phyloP scores from a whole-genome alignment of 164 flowering plant species.

The Malania oleifera region DNA sequence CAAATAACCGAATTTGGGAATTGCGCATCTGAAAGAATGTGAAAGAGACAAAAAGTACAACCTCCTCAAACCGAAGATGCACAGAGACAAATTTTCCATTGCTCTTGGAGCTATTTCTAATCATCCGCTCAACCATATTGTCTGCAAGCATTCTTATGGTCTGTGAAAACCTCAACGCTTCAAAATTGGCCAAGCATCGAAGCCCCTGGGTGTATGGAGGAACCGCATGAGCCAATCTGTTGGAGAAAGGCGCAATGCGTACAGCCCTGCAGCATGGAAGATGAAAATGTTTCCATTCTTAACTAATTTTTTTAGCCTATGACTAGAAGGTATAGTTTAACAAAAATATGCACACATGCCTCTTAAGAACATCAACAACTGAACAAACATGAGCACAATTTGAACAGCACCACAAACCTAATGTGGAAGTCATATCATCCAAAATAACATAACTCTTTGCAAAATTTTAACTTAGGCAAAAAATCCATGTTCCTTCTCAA shows the following conservation, averaged over 20 bases:
- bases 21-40: neutral
- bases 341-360: too few relatives aligned
- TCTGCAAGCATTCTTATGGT: constrained; percentile 75
- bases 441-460: too few relatives aligned
- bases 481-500: too few relatives aligned
- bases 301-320: neutral
- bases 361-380: too few relatives aligned
- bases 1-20: neutral
- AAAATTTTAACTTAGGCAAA: too few relatives aligned
- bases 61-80: constrained; percentile 98
- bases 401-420: too few relatives aligned
- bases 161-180: constrained; percentile 79
- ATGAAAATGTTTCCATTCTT: neutral
- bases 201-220: constrained; percentile 68
- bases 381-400: too few relatives aligned
- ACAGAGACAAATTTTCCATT: constrained; percentile 87
- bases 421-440: too few relatives aligned
- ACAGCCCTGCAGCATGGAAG: constrained; percentile 59
- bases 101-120: constrained; percentile 56
- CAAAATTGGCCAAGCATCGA: constrained; percentile 85
- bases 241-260: constrained; percentile 95
- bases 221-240: constrained; percentile 83
- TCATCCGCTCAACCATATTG: constrained; percentile 79
- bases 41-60: constrained; percentile 15
- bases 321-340: neutral